Conservation (phyloP, 495 filamentous ascomycete species). For the Chaetomium cochliodes region DNA sequence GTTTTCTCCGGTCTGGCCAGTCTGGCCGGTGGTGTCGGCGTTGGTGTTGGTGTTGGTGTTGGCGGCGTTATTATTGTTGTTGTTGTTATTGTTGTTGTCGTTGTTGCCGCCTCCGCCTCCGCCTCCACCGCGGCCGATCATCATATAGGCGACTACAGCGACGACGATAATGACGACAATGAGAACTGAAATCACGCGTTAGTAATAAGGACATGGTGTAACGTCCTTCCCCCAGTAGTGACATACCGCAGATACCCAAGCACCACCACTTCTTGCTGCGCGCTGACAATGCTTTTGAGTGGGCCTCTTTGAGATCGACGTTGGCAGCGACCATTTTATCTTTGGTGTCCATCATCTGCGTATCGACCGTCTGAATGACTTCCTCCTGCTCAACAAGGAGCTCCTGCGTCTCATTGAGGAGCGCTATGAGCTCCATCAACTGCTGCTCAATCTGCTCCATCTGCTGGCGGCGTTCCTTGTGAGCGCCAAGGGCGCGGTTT, state of each 20-base stretch:
- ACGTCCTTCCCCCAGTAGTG: not conserved
- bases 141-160: slow-evolving; percentile 49
- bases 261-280: slow-evolving; percentile 99
- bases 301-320: slow-evolving; percentile 71
- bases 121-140: slow-evolving; percentile 29
- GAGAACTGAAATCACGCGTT: slow-evolving; percentile 38
- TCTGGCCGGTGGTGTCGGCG: slow-evolving; percentile 2
- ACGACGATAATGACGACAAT: slow-evolving; percentile 54
- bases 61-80: not conserved
- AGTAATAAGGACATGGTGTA: slow-evolving; percentile 9
- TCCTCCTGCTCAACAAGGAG: slow-evolving; percentile 81
- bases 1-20: not conserved
- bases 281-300: slow-evolving; percentile 72
- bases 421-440: slow-evolving; percentile 76
- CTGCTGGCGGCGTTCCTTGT: slow-evolving; percentile 79
- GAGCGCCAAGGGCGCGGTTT: slow-evolving; percentile 69
- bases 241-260: slow-evolving; percentile 73
- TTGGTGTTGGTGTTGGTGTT: not conserved
- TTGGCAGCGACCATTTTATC: slow-evolving; percentile 79
- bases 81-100: slow-evolving; percentile 10
- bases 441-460: slow-evolving; percentile 88
- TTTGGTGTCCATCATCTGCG: slow-evolving; percentile 74
- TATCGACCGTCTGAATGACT: slow-evolving; percentile 72
- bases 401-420: slow-evolving; percentile 79
- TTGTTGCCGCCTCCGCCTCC: slow-evolving; percentile 12